Percentiles rank a stretch among this genome's conserved stretches.
Conservation (phyloP, 768 basidiomycete genomes). For the Podaxis rugospora region DNA sequence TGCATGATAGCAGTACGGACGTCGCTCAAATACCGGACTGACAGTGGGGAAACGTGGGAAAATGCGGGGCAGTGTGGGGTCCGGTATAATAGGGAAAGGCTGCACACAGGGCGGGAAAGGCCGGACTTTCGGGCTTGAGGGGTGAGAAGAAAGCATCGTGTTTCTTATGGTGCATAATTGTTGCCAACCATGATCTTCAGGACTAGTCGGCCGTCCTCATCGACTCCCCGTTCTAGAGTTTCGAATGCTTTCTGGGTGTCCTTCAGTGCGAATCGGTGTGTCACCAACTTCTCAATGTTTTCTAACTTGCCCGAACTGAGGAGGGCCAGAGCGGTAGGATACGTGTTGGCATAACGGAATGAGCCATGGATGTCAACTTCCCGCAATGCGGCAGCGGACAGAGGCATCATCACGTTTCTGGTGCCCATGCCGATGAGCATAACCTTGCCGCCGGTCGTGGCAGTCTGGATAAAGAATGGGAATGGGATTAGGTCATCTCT, state of each 20-base stretch:
- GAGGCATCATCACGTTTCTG: conserved; percentile 74
- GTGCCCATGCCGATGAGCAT: conserved; percentile 97
- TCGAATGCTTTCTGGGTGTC: conserved; percentile 77
- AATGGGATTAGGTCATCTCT: neutral
- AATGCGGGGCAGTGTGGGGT: neutral
- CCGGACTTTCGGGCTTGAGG: neutral
- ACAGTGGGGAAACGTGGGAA: conserved; percentile 2
- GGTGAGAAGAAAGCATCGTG: neutral
- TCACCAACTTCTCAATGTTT: conserved; percentile 70
- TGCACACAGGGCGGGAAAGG: neutral
- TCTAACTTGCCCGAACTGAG: conserved; percentile 63
- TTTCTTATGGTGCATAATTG: neutral
- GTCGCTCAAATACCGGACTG: neutral
- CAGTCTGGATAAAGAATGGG: conserved; percentile 47
- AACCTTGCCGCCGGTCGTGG: conserved; percentile 81
- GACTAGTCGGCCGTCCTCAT: conserved; percentile 77
- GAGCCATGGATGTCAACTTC: conserved; percentile 93
- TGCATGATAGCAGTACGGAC: neutral
- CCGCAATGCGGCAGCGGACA: conserved; percentile 75
- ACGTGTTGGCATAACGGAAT: conserved; percentile 90
- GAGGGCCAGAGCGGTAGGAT: conserved; percentile 78
- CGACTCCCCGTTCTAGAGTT: conserved; percentile 69
- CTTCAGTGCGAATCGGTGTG: conserved; percentile 67
- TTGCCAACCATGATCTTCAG: conserved; percentile 84
- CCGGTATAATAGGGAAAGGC: neutral